Evolutionary conservation across 805 yeast genomes (phyloP).

Genomic region (Zygosaccharomyces pseudorouxii): DNA sequence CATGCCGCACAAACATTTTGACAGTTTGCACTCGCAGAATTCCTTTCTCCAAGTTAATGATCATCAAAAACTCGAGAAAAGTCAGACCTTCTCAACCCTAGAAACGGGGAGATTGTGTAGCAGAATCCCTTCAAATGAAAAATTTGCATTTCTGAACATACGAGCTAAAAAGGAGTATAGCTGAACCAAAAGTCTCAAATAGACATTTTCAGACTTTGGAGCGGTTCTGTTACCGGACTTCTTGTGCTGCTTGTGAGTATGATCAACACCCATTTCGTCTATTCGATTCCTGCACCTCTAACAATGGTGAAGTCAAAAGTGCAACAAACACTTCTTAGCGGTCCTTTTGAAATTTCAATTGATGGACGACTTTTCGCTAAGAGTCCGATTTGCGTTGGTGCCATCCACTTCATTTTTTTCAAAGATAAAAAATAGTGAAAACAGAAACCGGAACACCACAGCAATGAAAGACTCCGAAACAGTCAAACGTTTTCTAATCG

Average conservation of each 20-base stretch:
- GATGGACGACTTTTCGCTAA: conserved; percentile 1
- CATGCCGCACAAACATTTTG: conserved; percentile 26
- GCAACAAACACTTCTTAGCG: not conserved
- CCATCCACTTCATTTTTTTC: not conserved
- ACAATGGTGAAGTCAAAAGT: too few species aligned
- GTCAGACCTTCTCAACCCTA: conserved; percentile 4
- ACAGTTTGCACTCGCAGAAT: conserved; percentile 39
- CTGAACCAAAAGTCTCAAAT: conserved; percentile 96
- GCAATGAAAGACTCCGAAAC: not conserved
- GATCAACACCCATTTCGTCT: conserved; percentile 90
- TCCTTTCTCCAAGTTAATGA: conserved; percentile 4
- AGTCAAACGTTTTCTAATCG: not conserved
- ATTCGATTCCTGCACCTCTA: conserved; percentile 1
- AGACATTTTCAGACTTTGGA: conserved; percentile 99
- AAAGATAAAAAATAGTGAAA: not conserved
- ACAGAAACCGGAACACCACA: not conserved
- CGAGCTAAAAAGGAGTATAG: conserved; percentile 99
- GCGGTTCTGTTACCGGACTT: conserved; percentile 96
- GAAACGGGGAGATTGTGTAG: conserved; percentile 12
- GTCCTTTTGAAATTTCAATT: conserved; percentile 2
- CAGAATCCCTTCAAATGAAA: conserved; percentile 23
- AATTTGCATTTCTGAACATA: conserved; percentile 46
- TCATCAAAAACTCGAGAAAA: not conserved
- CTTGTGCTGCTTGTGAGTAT: conserved; percentile 92
- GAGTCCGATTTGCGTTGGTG: conserved; percentile 2